phyloP scores from a whole-genome alignment of 768 basidiomycete genomes.

The Peribolospora kevripleyi region DNA sequence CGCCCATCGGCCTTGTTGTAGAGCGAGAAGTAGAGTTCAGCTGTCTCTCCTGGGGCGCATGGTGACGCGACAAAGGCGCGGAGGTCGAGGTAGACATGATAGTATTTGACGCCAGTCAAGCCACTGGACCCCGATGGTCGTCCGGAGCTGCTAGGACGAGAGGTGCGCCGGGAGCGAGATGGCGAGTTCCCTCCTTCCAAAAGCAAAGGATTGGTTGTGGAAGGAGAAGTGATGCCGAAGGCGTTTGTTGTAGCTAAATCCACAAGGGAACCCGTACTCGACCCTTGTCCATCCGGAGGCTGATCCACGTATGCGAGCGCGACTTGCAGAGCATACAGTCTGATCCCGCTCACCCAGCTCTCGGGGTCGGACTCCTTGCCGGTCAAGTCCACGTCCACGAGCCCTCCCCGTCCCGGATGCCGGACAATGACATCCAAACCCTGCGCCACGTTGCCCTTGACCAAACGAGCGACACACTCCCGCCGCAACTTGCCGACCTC shows the following conservation, averaged over 20 bases:
- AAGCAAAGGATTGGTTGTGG: not conserved
- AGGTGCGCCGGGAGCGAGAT: too few species aligned
- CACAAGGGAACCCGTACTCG: too few species aligned
- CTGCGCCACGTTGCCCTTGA: slow-evolving; percentile 72
- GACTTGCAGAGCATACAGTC: slow-evolving; percentile 74
- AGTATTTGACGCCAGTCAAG: slow-evolving; percentile 36
- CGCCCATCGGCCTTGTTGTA: slow-evolving; percentile 57
- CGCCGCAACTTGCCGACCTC: slow-evolving; percentile 57
- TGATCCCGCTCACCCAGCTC: slow-evolving; percentile 67
- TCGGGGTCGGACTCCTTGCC: slow-evolving; percentile 44
- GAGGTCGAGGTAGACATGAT: slow-evolving; percentile 70
- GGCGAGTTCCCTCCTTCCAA: too few species aligned
- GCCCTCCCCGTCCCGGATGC: slow-evolving; percentile 68
- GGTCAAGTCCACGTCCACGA: slow-evolving; percentile 74
- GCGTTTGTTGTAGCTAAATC: slow-evolving; percentile 20
- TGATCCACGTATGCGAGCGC: slow-evolving; percentile 18
- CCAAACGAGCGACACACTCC: slow-evolving; percentile 68
- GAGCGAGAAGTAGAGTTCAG: slow-evolving; percentile 78
- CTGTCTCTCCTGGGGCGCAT: slow-evolving; percentile 72
- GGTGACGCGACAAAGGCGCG: slow-evolving; percentile 78
- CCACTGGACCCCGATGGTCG: not conserved
- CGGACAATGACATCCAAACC: slow-evolving; percentile 88
- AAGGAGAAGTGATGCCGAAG: slow-evolving; percentile 29
- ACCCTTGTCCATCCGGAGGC: too few species aligned
- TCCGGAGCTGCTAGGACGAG: not conserved